Percentiles rank a stretch among this genome's conserved stretches.
These are phyloP conservation scores for Candida labiduridarum DNA, from an alignment of 1,139 yeast genomes.

Conservation along the genomic window DNA sequence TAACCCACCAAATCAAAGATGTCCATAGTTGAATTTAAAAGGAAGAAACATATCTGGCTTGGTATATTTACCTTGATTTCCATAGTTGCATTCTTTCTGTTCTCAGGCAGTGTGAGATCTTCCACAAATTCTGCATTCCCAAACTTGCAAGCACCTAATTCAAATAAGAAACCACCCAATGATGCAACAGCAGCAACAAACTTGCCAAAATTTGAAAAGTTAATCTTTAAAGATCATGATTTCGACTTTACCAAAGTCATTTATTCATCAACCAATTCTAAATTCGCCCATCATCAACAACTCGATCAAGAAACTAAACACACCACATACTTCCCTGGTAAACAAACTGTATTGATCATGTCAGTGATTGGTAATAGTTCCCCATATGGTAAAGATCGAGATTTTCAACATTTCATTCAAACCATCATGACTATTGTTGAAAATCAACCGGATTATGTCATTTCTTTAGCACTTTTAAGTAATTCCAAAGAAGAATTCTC, in stretches of 20 bases:
- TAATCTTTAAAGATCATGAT: not conserved
- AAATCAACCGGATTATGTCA: constrained; percentile 15
- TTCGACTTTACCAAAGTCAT: constrained; percentile 1
- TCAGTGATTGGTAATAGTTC: constrained; percentile 26
- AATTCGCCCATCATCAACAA: not conserved
- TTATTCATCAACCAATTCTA: constrained; percentile 1
- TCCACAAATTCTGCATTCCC: not conserved
- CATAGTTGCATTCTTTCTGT: not conserved
- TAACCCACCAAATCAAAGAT: not conserved
- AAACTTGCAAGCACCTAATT: not conserved
- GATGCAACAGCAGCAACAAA: not conserved
- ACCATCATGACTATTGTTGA: constrained; percentile 22
- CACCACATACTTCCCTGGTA: not conserved
- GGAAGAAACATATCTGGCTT: not conserved
- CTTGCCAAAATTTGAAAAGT: not conserved
- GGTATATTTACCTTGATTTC: not conserved
- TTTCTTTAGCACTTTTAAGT: constrained; percentile 34
- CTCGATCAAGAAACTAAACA: not conserved
- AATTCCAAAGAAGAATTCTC: constrained; percentile 29
- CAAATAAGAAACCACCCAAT: not conserved
- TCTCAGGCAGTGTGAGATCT: not conserved
- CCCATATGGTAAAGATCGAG: constrained; percentile 32
- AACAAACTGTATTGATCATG: constrained; percentile 25
- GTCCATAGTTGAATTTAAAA: not conserved
- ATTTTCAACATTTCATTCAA: constrained; percentile 25